Evolutionary conservation across 139 green algal genomes (phyloP).

Genomic region (Chlorella ohadii): DNA sequence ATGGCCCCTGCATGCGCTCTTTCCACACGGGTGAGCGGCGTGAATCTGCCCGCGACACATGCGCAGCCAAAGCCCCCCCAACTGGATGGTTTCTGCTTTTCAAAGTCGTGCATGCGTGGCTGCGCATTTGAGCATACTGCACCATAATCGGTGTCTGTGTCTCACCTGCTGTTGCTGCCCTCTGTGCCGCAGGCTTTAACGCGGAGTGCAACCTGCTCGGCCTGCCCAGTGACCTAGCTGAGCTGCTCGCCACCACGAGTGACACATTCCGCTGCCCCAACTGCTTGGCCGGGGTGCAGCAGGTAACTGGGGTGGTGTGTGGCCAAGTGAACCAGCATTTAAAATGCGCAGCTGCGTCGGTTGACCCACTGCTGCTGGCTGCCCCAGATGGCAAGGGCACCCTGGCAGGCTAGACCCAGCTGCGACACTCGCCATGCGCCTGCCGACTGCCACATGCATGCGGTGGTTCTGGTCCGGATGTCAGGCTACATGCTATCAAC

Average conservation of each 20-base stretch:
- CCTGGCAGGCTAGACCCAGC: no score
- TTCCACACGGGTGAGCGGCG: constrained; percentile 44
- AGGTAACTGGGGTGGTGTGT: not conserved
- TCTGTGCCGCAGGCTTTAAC: not conserved
- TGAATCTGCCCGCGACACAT: not conserved
- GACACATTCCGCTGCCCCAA: constrained; percentile 55
- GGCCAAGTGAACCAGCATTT: no score
- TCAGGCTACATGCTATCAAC: not conserved
- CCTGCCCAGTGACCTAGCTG: constrained; percentile 32
- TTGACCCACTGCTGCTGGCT: no score
- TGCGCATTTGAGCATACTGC: not conserved
- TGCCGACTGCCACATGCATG: no score
- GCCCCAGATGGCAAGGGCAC: no score
- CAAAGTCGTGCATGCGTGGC: not conserved
- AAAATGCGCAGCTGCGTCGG: no score
- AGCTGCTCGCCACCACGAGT: not conserved
- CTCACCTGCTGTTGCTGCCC: no score
- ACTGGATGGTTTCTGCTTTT: no score
- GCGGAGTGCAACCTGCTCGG: constrained; percentile 43
- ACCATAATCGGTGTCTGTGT: no score
- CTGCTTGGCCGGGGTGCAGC: constrained; percentile 46
- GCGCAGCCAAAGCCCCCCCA: no score
- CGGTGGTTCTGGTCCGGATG: no score
- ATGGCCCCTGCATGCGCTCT: constrained; percentile 53
- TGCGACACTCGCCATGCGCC: no score